phyloP scores from a whole-genome alignment of 2,329 filamentous ascomycete species.

The Aspergillus intermedius region DNA sequence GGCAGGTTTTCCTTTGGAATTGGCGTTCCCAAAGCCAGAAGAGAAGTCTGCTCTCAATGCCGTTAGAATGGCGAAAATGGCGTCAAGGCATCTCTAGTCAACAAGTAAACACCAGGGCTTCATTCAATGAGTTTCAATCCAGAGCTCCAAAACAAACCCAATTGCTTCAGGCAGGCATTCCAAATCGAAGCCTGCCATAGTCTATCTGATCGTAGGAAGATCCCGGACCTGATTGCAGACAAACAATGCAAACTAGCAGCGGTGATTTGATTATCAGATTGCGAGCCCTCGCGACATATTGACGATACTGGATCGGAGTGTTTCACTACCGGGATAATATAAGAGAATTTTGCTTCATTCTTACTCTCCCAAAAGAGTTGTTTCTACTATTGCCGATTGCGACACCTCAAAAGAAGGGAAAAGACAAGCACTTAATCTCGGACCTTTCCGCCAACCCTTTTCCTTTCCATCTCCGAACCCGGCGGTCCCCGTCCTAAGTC shows the following conservation, averaged over 20 bases:
- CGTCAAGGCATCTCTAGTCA: too few species aligned
- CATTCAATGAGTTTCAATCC: too few species aligned
- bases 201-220: background rate
- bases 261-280: conserved; percentile 1
- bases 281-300: background rate
- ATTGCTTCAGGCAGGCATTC: background rate
- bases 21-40: too few species aligned
- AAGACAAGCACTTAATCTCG: background rate
- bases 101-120: too few species aligned
- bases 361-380: background rate
- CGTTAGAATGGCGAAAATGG: too few species aligned
- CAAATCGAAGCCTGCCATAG: background rate
- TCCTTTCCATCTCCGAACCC: conserved; percentile 24
- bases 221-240: background rate
- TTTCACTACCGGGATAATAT: too few species aligned
- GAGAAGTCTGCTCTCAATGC: too few species aligned
- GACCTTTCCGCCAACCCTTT: background rate
- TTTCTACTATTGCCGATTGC: background rate
- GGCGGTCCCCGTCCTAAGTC: conserved; percentile 22
- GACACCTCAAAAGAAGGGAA: background rate
- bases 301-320: background rate
- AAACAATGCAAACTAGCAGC: conserved; percentile 8
- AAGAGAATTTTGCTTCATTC: background rate
- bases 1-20: too few species aligned
- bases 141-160: background rate